Percentiles rank a stretch among this genome's conserved stretches.
phyloP scores from a whole-genome alignment of 106 monocot species.

The Dioscorea dumetorum region DNA sequence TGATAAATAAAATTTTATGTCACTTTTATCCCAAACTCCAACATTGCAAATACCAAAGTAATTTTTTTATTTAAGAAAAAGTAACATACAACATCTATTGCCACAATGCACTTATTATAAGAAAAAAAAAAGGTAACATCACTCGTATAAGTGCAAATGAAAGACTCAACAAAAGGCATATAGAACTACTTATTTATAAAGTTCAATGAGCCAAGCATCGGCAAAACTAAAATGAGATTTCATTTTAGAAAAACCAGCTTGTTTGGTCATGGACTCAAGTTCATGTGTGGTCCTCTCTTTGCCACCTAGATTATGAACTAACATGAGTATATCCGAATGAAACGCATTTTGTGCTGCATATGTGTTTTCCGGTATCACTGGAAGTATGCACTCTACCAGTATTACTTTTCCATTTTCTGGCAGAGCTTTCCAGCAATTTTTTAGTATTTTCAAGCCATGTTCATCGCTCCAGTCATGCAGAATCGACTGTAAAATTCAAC shows the following conservation, averaged over 20 bases:
- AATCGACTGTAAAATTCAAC: background rate
- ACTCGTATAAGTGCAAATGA: too few species aligned
- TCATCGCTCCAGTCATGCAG: constrained; percentile 32
- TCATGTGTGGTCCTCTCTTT: constrained; percentile 22
- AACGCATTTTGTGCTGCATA: background rate
- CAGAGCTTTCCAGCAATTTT: constrained; percentile 24
- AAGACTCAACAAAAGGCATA: too few species aligned
- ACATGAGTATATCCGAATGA: constrained; percentile 11
- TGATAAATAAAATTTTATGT: too few species aligned
- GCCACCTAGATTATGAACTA: constrained; percentile 9
- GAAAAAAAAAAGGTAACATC: too few species aligned
- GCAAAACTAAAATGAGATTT: background rate
- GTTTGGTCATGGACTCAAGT: constrained; percentile 3
- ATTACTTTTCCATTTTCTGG: constrained; percentile 18
- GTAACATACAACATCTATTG: too few species aligned
- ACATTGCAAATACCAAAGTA: too few species aligned
- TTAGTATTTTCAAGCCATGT: constrained; percentile 11
- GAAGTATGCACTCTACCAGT: constrained; percentile 16
- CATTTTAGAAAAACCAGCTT: constrained; percentile 10
- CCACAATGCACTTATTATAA: too few species aligned
- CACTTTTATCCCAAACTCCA: too few species aligned
- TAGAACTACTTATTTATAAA: constrained; percentile 1
- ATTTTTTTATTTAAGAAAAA: too few species aligned
- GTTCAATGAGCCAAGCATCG: too few species aligned
- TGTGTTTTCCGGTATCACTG: background rate